These are phyloP conservation scores for Talaromyces nanjingensis DNA, from an alignment of 495 filamentous ascomycete species.

Conservation along the genomic window DNA sequence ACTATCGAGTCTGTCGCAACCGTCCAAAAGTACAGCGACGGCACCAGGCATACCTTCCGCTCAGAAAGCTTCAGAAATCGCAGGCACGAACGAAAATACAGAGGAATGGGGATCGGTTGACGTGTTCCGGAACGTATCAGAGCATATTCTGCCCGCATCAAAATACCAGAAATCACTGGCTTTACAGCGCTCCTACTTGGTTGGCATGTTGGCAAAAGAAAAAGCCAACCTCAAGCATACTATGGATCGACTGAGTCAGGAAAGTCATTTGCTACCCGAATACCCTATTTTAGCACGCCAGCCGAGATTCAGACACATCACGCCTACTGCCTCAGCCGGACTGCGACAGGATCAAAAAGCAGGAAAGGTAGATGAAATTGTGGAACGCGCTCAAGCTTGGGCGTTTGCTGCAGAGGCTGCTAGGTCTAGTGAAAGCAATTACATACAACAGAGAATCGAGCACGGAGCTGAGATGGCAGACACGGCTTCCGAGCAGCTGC, in stretches of 20 bases:
- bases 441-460: conserved; percentile 30
- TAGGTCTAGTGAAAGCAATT: conserved; percentile 23
- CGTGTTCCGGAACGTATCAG: background rate
- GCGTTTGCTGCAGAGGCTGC: conserved; percentile 42
- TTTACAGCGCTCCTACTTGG: conserved; percentile 57
- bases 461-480: conserved; percentile 26
- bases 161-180: conserved; percentile 56
- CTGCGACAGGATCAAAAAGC: conserved; percentile 13
- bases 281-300: conserved; percentile 48
- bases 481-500: conserved; percentile 24
- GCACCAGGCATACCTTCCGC: conserved; percentile 18
- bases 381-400: conserved; percentile 38
- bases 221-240: conserved; percentile 48
- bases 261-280: conserved; percentile 61
- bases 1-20: conserved; percentile 30
- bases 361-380: conserved; percentile 23
- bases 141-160: conserved; percentile 48
- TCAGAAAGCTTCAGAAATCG: background rate
- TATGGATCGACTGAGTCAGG: conserved; percentile 55
- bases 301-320: conserved; percentile 36
- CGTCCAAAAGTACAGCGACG: conserved; percentile 14
- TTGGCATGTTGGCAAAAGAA: conserved; percentile 50
- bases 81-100: conserved; percentile 20
- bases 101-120: background rate
- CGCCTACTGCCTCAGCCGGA: conserved; percentile 24